Evolutionary conservation across 257 asterid genomes (phyloP), one percentile per base, ranked within the genome.

Genomic region (Solanum virginianum): DNA sequence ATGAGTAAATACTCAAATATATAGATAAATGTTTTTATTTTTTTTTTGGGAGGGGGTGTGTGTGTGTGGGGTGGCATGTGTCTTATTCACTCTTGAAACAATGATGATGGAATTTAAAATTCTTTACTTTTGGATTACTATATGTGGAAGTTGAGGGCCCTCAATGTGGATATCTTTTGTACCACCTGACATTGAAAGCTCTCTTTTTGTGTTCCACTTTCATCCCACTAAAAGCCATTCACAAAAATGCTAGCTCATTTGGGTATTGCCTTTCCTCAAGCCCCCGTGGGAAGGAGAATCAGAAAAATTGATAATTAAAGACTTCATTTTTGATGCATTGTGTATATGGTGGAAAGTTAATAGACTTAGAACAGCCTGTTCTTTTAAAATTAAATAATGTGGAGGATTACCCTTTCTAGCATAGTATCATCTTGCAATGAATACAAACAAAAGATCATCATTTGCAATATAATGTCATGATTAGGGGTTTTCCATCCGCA

Each of bases 71-170:
- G n/a, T n/a, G 15, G 13, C 24, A 24, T 24, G 62, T 77, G 82
- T 77, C 82, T 77, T 53, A 77, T 63, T 77, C 36, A 51, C 65
- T 77, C 65, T 53, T 14, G 43, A 51, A 77, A 51, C 47, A 51
- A 77, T 77, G 82, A 77, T 77, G 82, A 51, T 77, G 63, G 82
- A 77, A 77, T 77, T 77, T 26, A 77, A 77, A 77, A 77, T 77
- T 77, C 65, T 26, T 77, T 17, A 77, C 82, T 51, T 77, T 77
- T 77, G 82, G 82, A 77, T 77, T 77, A 77, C 63, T 16, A 17
- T 53, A 47, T 77, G 26, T 69, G 16, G 63, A 77, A 26, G 2
- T 69, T 51, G 82, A 51, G 82, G 82, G 63, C 65, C 82, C 82
- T 16, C 65, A 77, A 51, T 26, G 32, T 77, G 17, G 63, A 53